Base-by-base conservation (phyloP, 116 monocot species). In the Thalassia testudinum region DNA sequence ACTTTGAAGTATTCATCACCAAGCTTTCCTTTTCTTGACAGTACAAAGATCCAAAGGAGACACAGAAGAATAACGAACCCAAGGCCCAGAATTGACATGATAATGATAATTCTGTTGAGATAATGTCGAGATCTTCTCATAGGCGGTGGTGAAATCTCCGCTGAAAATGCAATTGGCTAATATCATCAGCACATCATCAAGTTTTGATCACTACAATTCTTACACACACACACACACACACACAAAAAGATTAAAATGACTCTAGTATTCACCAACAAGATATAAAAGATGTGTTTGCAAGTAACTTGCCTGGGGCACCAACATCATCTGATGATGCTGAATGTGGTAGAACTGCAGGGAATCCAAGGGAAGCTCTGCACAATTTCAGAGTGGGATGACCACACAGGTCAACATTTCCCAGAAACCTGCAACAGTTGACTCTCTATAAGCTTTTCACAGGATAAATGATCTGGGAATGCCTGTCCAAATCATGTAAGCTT, bases 341-440 rank as follows among this genome's bases (percentile, higher is more conserved):
- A 58, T 75, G 78, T 0, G 97, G 97, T 26, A 97, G 50, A 29
- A 97, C 78, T 40, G 86, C 97, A 66, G 97, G 97, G 61, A 85
- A 97, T 15, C 97, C 97, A 27, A 97, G 70, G 25, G 79, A 67
- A 59, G 67, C 70, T 16, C 78, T 73, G 51, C 97, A 90, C 12
- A 61, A 17, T 57, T 79, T 89, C 50, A 78, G 68, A 60, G 77
- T 66, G 4, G 78, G 97, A 37, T 77, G 59, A n/a, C 97, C 97
- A 67, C 97, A 97, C 22, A 97, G 69, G 62, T 97, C 90, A 14
- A 77, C 65, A 71, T 97, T 97, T 13, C 90, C 90, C 27, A 82
- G 66, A 75, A 85, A 97, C 65, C 97, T 97, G 69, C 37, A 66
- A 38, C 12, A 59, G 27, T 1, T 30, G 29, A 17, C 15, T 54